phyloP scores from a whole-genome alignment of 2,329 filamentous ascomycete species.

The Exutisphaerella laricina region DNA sequence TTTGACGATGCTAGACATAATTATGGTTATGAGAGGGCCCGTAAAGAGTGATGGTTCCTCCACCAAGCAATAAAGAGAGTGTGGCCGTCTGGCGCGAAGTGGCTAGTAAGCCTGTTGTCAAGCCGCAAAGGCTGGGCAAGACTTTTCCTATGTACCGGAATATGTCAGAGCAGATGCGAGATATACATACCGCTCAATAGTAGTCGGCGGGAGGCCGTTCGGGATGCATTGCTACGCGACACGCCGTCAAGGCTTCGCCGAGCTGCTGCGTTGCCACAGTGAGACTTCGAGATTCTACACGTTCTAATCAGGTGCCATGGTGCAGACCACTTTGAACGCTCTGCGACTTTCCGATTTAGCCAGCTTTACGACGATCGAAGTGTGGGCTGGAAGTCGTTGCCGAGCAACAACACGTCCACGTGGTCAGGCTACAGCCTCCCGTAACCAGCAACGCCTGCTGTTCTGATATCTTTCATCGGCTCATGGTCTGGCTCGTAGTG shows the following conservation, averaged over 20 bases:
- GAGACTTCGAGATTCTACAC: not conserved
- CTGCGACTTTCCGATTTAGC: no score
- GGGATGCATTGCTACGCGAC: conserved; percentile 4
- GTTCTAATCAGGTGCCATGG: not conserved
- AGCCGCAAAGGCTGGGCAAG: conserved; percentile 1
- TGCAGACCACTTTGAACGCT: no score
- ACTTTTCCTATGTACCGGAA: conserved; percentile 1
- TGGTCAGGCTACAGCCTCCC: not conserved
- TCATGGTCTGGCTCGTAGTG: no score
- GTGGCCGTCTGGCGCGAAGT: not conserved
- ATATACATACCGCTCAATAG: conserved; percentile 1
- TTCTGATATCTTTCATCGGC: no score
- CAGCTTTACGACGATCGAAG: not conserved
- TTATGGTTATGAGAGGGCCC: not conserved
- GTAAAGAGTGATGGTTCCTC: conserved; percentile 3
- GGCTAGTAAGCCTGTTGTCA: conserved; percentile 1
- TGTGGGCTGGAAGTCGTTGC: not conserved
- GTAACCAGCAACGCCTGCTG: not conserved
- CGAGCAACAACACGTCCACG: not conserved
- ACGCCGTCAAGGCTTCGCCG: not conserved
- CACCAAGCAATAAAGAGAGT: conserved; percentile 1
- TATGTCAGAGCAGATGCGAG: not conserved
- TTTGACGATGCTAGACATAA: conserved; percentile 1
- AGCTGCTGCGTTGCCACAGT: not conserved
- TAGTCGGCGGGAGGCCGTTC: conserved; percentile 3